Conservation (phyloP, 495 filamentous ascomycete species). For the Aspergillus wentii region DNA sequence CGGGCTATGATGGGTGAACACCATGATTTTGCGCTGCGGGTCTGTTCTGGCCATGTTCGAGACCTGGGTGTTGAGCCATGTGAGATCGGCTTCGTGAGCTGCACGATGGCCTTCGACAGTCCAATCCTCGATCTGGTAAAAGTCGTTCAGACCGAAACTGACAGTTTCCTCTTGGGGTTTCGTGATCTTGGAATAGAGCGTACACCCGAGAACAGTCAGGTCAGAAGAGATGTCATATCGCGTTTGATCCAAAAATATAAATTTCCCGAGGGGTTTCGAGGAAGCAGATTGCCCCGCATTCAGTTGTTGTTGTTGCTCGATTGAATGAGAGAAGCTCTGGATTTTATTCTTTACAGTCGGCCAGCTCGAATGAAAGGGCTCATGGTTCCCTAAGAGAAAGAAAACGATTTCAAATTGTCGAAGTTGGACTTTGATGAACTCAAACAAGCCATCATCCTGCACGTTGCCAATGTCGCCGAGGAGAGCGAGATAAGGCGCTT, state of each 20-base stretch:
- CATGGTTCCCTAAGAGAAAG: constrained; percentile 53
- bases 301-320: constrained; percentile 4
- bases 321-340: constrained; percentile 13
- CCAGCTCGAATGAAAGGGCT: constrained; percentile 46
- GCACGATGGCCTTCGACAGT: constrained; percentile 35
- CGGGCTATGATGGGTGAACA: constrained; percentile 53
- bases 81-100: constrained; percentile 36
- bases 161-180: constrained; percentile 16
- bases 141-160: constrained; percentile 41
- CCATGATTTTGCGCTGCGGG: constrained; percentile 32
- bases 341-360: constrained; percentile 16
- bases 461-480: constrained; percentile 54
- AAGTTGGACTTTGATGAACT: constrained; percentile 43
- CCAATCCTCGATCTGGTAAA: constrained; percentile 45
- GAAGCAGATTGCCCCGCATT: constrained; percentile 3
- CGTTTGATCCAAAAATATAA: constrained; percentile 42
- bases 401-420: constrained; percentile 41
- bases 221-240: constrained; percentile 29
- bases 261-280: constrained; percentile 23
- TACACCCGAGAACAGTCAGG: constrained; percentile 45
- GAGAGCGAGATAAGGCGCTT: constrained; percentile 48
- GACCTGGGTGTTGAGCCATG: constrained; percentile 49
- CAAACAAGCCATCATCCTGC: constrained; percentile 31
- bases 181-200: constrained; percentile 19
- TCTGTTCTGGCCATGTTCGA: constrained; percentile 24